Base-by-base conservation (phyloP, 2,329 filamentous ascomycete genomes). In the Colletotrichum graminicola region DNA sequence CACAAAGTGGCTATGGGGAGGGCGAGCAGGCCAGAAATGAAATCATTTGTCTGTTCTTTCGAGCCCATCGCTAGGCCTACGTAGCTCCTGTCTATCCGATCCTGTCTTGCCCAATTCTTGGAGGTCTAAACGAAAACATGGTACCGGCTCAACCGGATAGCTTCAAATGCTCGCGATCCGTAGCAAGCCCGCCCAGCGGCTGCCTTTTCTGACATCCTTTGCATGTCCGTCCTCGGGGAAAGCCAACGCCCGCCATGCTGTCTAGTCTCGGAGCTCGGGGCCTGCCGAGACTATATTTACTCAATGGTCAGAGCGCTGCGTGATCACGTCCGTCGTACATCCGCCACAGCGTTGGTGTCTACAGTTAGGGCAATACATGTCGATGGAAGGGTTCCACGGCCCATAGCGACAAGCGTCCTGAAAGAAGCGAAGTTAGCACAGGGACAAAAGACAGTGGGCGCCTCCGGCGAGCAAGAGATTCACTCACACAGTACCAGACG, bases 401-500 rank as follows among this genome's bases (percentile, higher is more conserved):
- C 65, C 65, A 5, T 21, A 8, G 7, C 3, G 0, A 41, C 66
- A 67, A 16, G 26, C 12, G 49, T 26, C 26, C 67, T 70, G 34
- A 21, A n/a, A 59, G 51, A 2, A 56, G 16, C 11, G 23, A n/a
- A 56, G 41, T 64, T 26, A 63, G 52, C 26, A 41, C 11, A 3
- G 21, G 3, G 29, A 41, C 49, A 32, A 16, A 52, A 18, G 14
- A 1, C 11, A 18, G 6, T 16, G 5, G 18, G n/a, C 41, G 11
- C 18, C 21, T 5, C 11, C 18, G 12, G 21, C 7, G 18, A 5
- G 43, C 56, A n/a, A 56, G 32, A 21, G 34, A 2, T 18, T 12
- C 16, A 66, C 55, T 61, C 2, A 66, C 64, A 12, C 64, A 66
- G 34, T 66, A 66, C 64, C 64, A 66, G n/a, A 66, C 55, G 7